A percentile compares a stretch with the other conserved stretches of the same genome.
phyloP scores from a whole-genome alignment of 176 grass and related monocot species.

The Aechmea fasciata region DNA sequence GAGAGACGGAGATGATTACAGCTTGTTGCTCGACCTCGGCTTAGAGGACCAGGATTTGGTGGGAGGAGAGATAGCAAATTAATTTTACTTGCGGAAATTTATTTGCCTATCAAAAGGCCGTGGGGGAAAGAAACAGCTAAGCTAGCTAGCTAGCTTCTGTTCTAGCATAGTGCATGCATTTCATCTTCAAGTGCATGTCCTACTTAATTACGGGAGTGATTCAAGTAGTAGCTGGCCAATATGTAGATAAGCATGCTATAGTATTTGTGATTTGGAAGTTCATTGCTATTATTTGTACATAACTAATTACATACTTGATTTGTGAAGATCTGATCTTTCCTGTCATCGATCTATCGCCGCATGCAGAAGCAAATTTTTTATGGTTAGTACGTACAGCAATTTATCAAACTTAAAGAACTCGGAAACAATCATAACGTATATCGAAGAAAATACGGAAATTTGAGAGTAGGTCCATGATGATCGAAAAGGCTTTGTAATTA shows the following conservation, averaged over 20 bases:
- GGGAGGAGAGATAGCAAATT: no score
- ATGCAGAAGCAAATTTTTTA: background rate
- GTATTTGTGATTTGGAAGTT: background rate
- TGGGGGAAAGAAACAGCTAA: background rate
- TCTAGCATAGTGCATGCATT: background rate
- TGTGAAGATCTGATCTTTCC: background rate
- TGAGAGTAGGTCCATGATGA: no score
- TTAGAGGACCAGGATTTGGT: background rate
- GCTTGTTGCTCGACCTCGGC: background rate
- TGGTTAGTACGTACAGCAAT: background rate
- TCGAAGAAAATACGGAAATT: no score
- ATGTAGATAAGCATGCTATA: background rate
- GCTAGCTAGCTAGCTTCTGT: background rate
- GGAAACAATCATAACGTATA: no score
- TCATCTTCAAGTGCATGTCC: background rate
- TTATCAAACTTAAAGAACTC: no score
- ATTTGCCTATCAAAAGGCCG: background rate
- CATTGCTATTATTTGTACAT: background rate
- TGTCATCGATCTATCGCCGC: background rate
- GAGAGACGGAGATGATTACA: background rate
- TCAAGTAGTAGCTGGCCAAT: no score
- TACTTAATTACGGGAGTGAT: background rate
- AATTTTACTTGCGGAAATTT: no score
- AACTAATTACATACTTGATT: background rate
- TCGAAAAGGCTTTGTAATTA: no score